Evolutionary conservation across 345 rosid species (phyloP).

Genomic region (Excoecaria cochinchinensis): DNA sequence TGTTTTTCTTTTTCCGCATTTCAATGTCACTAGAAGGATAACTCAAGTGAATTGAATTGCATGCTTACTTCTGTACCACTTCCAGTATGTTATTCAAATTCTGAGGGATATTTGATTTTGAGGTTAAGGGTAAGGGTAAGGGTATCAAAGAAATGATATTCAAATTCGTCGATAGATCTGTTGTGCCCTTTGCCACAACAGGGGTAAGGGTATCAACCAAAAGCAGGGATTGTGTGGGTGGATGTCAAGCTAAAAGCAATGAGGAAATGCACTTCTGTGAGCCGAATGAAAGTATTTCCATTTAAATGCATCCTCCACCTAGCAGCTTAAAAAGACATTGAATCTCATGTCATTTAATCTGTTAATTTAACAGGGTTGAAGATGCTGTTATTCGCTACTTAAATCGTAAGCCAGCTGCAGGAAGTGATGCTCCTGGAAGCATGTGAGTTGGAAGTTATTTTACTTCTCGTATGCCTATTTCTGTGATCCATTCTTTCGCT

Average conservation of each 20-base stretch:
- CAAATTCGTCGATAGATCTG: too few relatives aligned
- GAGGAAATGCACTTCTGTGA: background rate
- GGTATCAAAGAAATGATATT: too few relatives aligned
- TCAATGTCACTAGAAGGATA: background rate
- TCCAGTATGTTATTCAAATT: background rate
- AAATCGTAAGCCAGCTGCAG: constrained; percentile 88
- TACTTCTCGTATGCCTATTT: background rate
- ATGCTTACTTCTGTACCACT: background rate
- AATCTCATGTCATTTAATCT: background rate
- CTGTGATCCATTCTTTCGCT: constrained; percentile 5
- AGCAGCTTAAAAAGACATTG: background rate
- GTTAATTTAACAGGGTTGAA: constrained; percentile 63
- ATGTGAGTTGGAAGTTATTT: constrained; percentile 37
- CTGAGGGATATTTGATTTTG: background rate
- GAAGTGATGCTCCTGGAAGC: constrained; percentile 86
- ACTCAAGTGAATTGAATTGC: background rate
- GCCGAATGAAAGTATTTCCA: background rate
- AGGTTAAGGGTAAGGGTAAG: background rate
- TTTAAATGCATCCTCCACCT: background rate
- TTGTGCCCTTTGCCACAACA: background rate
- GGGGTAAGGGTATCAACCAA: background rate
- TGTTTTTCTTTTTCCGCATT: background rate
- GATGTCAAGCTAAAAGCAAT: background rate
- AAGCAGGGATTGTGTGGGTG: background rate
- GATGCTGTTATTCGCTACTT: constrained; percentile 94